Conservation (phyloP, 257 asterid genomes). For the Ophiorrhiza pumila region DNA sequence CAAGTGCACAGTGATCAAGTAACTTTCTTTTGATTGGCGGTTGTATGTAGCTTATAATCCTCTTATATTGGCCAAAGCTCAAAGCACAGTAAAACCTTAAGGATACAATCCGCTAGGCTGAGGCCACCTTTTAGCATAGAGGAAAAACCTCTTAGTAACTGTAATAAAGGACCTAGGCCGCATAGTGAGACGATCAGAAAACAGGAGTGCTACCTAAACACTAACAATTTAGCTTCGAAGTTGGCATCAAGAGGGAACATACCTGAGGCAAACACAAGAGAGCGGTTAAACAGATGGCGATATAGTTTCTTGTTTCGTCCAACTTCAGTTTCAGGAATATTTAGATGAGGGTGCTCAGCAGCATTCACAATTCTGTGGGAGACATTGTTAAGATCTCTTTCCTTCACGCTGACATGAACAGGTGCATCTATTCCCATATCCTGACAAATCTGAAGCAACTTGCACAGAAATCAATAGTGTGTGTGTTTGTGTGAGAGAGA, state of each 20-base stretch:
- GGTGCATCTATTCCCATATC: constrained; percentile 84
- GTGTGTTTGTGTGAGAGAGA: background rate
- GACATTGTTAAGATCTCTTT: constrained; percentile 69
- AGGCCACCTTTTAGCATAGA: background rate
- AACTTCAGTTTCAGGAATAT: constrained; percentile 80
- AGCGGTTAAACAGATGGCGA: constrained; percentile 54
- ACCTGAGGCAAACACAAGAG: constrained; percentile 80
- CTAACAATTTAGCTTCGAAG: background rate
- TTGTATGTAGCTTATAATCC: background rate
- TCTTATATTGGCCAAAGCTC: background rate
- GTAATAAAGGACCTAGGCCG: background rate
- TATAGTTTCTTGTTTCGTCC: constrained; percentile 68
- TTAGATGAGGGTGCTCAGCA: constrained; percentile 82
- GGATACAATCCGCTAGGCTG: background rate
- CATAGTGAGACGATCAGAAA: background rate
- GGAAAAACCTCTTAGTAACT: background rate
- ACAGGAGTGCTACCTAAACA: background rate
- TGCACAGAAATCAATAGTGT: background rate
- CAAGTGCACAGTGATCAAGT: background rate
- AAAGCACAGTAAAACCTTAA: background rate
- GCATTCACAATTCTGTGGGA: constrained; percentile 74
- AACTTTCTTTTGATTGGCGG: background rate
- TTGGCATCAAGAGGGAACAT: constrained; percentile 4
- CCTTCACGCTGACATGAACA: constrained; percentile 77
- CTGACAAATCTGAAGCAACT: constrained; percentile 60